These are phyloP conservation scores for Diaporthe eres DNA, from an alignment of 2,329 filamentous ascomycete species.

Conservation along the genomic window DNA sequence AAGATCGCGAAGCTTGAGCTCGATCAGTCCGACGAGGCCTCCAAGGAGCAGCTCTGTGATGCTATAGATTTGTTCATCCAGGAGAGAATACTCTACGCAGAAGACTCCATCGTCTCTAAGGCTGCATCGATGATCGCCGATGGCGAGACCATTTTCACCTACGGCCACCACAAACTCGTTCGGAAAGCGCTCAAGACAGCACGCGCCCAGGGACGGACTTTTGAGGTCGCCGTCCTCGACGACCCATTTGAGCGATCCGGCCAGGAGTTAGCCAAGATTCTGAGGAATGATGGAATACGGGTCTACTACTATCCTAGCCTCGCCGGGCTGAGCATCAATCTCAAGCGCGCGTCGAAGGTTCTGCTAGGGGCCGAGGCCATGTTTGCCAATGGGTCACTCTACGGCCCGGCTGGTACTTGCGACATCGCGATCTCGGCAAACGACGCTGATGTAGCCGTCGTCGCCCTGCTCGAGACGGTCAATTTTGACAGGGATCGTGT, in stretches of 20 bases:
- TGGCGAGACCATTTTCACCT: constrained; percentile 88
- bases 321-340: constrained; percentile 80
- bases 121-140: constrained; percentile 82
- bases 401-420: constrained; percentile 88
- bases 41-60: constrained; percentile 83
- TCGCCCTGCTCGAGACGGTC: constrained; percentile 93
- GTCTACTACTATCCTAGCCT: constrained; percentile 86
- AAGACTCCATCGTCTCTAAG: constrained; percentile 85
- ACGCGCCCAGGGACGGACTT: constrained; percentile 77
- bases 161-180: constrained; percentile 87
- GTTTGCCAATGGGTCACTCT: constrained; percentile 94
- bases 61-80: constrained; percentile 92
- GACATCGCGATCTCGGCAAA: constrained; percentile 88
- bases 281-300: constrained; percentile 77
- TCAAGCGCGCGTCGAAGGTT: constrained; percentile 77
- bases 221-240: constrained; percentile 89
- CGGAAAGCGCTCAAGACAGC: constrained; percentile 85
- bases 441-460: constrained; percentile 82
- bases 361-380: constrained; percentile 93
- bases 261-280: constrained; percentile 74
- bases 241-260: constrained; percentile 69
- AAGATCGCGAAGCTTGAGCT: constrained; percentile 93
- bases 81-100: constrained; percentile 89
- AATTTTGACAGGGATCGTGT: constrained; percentile 92
- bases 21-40: constrained; percentile 83